Conservation (phyloP, 1,139 yeast species). For the Komagataea norvegica region DNA sequence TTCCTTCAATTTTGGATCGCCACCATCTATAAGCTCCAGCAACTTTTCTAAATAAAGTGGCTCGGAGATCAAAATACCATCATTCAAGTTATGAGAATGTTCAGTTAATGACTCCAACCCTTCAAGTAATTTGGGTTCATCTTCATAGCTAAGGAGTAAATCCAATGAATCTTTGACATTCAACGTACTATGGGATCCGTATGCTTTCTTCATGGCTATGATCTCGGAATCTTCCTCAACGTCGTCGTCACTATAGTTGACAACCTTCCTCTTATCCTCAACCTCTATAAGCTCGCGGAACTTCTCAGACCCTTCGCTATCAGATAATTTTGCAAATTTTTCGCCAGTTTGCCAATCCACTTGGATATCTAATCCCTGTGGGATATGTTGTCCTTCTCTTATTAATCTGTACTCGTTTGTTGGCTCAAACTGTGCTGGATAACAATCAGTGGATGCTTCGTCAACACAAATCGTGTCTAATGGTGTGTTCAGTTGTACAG, state of each 20-base stretch:
- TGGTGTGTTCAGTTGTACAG: not conserved
- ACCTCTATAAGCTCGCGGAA: slow-evolving; percentile 9
- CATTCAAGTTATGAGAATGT: slow-evolving; percentile 24
- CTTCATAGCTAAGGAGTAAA: slow-evolving; percentile 3
- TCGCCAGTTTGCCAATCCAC: slow-evolving; percentile 62
- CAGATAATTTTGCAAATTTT: slow-evolving; percentile 61
- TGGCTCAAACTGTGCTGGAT: slow-evolving; percentile 59
- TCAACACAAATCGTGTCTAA: slow-evolving; percentile 22
- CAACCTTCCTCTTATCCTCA: slow-evolving; percentile 15
- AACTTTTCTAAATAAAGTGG: slow-evolving; percentile 12
- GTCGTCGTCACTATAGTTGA: slow-evolving; percentile 14
- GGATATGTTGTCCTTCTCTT: slow-evolving; percentile 64
- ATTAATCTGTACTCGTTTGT: slow-evolving; percentile 64
- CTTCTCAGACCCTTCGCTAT: slow-evolving; percentile 20
- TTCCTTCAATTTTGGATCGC: slow-evolving; percentile 35
- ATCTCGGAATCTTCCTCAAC: slow-evolving; percentile 21
- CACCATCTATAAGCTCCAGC: slow-evolving; percentile 10
- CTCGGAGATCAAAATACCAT: slow-evolving; percentile 22
- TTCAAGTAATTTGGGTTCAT: slow-evolving; percentile 5
- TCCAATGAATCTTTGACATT: slow-evolving; percentile 21
- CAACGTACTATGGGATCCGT: slow-evolving; percentile 12
- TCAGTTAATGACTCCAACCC: slow-evolving; percentile 23
- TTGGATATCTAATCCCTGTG: slow-evolving; percentile 73
- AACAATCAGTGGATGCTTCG: slow-evolving; percentile 48
- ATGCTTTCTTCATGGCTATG: slow-evolving; percentile 18